phyloP scores from a whole-genome alignment of 2,329 filamentous ascomycete species.

The Fusarium chuoi region DNA sequence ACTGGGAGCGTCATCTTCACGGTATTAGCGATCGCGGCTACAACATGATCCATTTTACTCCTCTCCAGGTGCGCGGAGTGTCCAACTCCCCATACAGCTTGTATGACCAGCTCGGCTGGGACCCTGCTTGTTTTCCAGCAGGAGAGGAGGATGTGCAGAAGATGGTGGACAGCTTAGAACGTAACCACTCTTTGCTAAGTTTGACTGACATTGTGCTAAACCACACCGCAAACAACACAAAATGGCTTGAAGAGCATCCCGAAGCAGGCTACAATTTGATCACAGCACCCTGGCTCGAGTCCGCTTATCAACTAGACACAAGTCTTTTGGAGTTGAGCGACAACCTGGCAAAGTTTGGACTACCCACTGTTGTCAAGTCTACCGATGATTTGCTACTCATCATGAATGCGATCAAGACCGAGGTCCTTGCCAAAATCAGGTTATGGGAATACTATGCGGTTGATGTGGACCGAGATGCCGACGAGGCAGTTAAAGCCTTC shows the following conservation, averaged over 20 bases:
- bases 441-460: conserved; percentile 96
- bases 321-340: conserved; percentile 79
- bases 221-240: conserved; percentile 94
- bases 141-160: conserved; percentile 84
- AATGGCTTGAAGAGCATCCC: conserved; percentile 93
- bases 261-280: conserved; percentile 95
- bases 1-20: conserved; percentile 89
- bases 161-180: conserved; percentile 83
- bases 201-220: conserved; percentile 98
- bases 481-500: conserved; percentile 79
- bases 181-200: conserved; percentile 84
- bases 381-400: conserved; percentile 80
- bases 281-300: conserved; percentile 82
- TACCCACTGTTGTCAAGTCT: conserved; percentile 78
- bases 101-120: conserved; percentile 90
- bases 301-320: conserved; percentile 70
- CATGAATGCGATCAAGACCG: conserved; percentile 84
- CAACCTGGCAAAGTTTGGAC: conserved; percentile 74
- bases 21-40: conserved; percentile 93
- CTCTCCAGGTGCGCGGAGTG: conserved; percentile 84
- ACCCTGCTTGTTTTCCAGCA: conserved; percentile 81
- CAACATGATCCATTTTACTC: conserved; percentile 99
- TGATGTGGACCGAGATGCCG: conserved; percentile 78
- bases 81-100: conserved; percentile 99
- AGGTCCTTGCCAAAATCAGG: conserved; percentile 79